Conservation (phyloP, 169 alveolate species). For the Plasmodium gonderi region DNA sequence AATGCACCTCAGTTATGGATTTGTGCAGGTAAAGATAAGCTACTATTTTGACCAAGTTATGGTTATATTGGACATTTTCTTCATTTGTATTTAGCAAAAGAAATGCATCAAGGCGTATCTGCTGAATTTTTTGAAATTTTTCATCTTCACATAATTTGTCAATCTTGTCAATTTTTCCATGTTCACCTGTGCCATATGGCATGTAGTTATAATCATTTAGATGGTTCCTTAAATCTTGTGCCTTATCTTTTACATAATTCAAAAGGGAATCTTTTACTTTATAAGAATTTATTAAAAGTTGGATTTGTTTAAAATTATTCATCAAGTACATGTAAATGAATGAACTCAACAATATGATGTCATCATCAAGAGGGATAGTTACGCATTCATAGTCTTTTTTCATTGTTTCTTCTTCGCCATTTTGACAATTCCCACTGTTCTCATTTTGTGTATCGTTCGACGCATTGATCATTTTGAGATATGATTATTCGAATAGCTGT, state of each 20-base stretch:
- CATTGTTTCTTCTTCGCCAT: background rate
- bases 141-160: background rate
- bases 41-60: constrained; percentile 18
- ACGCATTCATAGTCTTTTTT: background rate
- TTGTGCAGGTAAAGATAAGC: background rate
- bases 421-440: background rate
- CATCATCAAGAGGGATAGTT: constrained; percentile 16
- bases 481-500: too few relatives aligned
- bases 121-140: background rate
- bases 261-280: constrained; percentile 16
- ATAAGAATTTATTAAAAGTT: constrained; percentile 1
- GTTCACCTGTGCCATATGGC: background rate
- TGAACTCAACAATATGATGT: constrained; percentile 11
- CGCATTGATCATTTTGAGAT: too few relatives aligned
- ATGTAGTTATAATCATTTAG: background rate
- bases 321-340: constrained; percentile 17
- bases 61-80: constrained; percentile 6
- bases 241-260: background rate
- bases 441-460: too few relatives aligned
- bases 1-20: background rate
- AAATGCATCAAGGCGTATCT: constrained; percentile 14
- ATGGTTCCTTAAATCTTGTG: background rate
- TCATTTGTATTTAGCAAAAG: constrained; percentile 14
- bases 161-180: background rate
- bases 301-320: constrained; percentile 3